Evolutionary conservation across 257 asterid genomes (phyloP), one percentile per base, ranked within the genome.

Genomic region (Salvia hispanica): DNA sequence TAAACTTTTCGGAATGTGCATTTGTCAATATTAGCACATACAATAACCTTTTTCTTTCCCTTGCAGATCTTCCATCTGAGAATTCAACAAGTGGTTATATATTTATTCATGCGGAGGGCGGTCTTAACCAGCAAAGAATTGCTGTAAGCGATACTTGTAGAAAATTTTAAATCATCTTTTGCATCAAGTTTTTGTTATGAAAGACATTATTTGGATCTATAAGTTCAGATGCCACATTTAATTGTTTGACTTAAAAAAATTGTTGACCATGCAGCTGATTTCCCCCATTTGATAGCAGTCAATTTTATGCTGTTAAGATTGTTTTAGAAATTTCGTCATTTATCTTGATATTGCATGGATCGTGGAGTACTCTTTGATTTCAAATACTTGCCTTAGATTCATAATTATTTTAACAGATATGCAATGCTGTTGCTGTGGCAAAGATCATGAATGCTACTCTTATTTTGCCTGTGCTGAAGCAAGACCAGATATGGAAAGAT

Each of bases 401-500:
- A 39, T 66, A 34, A 3, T 2, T 34, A 3, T 71, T 66, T 65
- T 31, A 72, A 82, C 91, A 90, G 98, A 90, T 92, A 73, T 94
- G 98, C 94, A 94, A 94, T 78, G 99, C 99, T 53, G 99, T 94
- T 50, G 99, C 95, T 64, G 96, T 94, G 78, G 99, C 98, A 64
- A 94, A 91, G 87, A 89, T 94, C 75, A 70, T 94, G 96, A 91
- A 91, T 72, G 98, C 87, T 16, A 91, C 99, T 59, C 99, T 94
- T 77, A 94, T 94, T 78, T 77, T 94, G 72, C 99, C 99, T 1
- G 98, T 91, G 77, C 69, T 94, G 84, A 94, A 94, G 85, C 99
- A 94, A 86, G 99, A 94, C 72, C 99, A 94, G 89, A 94, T 94
- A 72, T 94, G 99, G 99, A 94, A 94, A 80, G 99, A 94, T 78